phyloP scores from a whole-genome alignment of 1,284 basidiomycete genomes.

The Heterobasidion annosum region DNA sequence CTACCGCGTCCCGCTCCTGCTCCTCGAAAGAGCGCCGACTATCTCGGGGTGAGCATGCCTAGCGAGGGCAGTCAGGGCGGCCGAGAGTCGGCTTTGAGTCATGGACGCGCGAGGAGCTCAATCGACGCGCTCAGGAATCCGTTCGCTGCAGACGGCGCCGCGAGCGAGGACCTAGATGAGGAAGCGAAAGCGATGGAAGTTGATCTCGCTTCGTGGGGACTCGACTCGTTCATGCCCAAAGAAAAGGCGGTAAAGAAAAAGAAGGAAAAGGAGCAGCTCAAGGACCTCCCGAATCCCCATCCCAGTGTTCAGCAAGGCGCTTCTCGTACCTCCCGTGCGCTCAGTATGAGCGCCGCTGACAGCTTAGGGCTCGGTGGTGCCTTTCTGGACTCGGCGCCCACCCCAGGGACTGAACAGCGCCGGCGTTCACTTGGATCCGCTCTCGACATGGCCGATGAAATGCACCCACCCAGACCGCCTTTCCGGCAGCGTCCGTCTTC shows the following conservation, averaged over 20 bases:
- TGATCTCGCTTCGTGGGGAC: slow-evolving; percentile 75
- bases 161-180: slow-evolving; percentile 33
- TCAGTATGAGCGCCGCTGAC: slow-evolving; percentile 56
- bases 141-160: slow-evolving; percentile 50
- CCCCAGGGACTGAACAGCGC: slow-evolving; percentile 17
- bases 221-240: slow-evolving; percentile 67
- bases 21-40: slow-evolving; percentile 47
- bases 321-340: slow-evolving; percentile 34
- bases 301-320: slow-evolving; percentile 25
- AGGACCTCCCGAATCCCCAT: slow-evolving; percentile 41
- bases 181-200: slow-evolving; percentile 51
- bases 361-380: slow-evolving; percentile 38
- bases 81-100: slow-evolving; percentile 37
- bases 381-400: slow-evolving; percentile 29
- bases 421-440: slow-evolving; percentile 46
- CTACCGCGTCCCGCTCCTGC: slow-evolving; percentile 28
- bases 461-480: slow-evolving; percentile 26
- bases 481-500: slow-evolving; percentile 34
- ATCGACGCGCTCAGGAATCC: slow-evolving; percentile 61
- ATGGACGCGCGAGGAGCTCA: slow-evolving; percentile 27
- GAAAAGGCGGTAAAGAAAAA: slow-evolving; percentile 32
- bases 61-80: slow-evolving; percentile 42
- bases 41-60: slow-evolving; percentile 58
- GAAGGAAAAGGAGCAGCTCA: slow-evolving; percentile 37
- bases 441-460: slow-evolving; percentile 37